Base-by-base conservation (phyloP, 768 basidiomycete genomes). In the Cystofilobasidium bisporidii region DNA sequence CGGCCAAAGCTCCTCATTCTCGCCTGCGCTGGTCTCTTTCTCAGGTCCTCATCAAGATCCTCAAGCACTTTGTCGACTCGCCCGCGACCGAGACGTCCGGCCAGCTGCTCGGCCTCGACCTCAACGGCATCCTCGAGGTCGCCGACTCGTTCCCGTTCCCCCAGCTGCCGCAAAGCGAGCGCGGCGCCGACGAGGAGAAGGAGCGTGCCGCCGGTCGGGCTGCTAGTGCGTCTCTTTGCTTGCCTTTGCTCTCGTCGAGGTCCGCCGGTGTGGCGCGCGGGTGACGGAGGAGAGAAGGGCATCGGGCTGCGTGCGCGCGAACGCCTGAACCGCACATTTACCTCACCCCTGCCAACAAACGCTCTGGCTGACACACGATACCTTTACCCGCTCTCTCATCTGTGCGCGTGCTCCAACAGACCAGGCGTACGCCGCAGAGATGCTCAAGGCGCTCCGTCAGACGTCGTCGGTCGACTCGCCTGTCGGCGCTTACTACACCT, bases 401-500 rank as follows among this genome's bases (percentile, higher is more conserved):
- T n/a, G n/a, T n/a, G n/a, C n/a, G n/a, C 53, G 11, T 38, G 20
- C 71, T 5, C 8, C 59, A 55, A 38, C 82, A 64, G 87, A 88
- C 55, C 61, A 63, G 22, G 57, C 62, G 28, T 91, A 91, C 76
- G 89, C 92, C 77, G 80, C 83, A 41, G 82, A 85, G 66, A 89
- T 92, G 89, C 80, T 92, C 56, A 85, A 88, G 65, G 87, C 88
- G 28, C 81, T 97, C 74, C 88, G 89, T 74, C 91, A 93, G 76
- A 91, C 93, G 64, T 87, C 89, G 73, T 85, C 86, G 43, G 91
- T 93, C 73, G 91, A 94, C 78, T 90, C 86, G 71, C 84, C 92
- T 40, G 87, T 96, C 64, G 93, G 93, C 45, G 91, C 94, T 77
- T 97, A 97, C 79, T 90, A 94, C 74, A 88, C 88, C 53, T 90